Evolutionary conservation across 1,284 basidiomycete genomes (phyloP), one percentile per base, ranked within the genome.

Genomic region (Cutaneotrichosporon sp.): DNA sequence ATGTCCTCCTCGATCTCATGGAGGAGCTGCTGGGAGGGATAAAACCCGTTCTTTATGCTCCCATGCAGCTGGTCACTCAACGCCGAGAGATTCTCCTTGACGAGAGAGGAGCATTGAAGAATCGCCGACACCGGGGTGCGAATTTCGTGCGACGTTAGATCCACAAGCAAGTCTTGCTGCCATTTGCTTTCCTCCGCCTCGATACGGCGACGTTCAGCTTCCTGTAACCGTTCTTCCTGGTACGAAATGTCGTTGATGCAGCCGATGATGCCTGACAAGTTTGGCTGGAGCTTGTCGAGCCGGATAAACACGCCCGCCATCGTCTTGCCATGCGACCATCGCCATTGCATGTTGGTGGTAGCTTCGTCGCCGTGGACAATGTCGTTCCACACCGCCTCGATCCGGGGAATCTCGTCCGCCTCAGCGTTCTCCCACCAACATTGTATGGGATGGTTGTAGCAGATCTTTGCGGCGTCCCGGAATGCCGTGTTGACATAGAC

Each of bases 211-310:
- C 52, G 34, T 38, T 69, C 62, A 1, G 61, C 65, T 15, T 63
- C 63, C 12, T 54, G 30, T 3, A 69, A 36, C 33, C 51, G 49
- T 39, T 64, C 60, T 60, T 70, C 67, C 50, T 72, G 67, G 36
- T 70, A 55, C 4, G 67, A 63, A 4, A 71, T 63, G 46, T 73
- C 73, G 10, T 58, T 63, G 0, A 70, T 49, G 55, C 73, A 75
- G 1, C 67, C 70, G 4, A 74, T 47, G 20, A 70, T 59, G n/a
- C 71, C 71, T 0, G 58, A 33, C 17, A 41, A 22, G 3, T 20
- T 20, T 2, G 39, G 39, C 4, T 21, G 18, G 10, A 69, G 52
- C 21, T 61, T 46, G 50, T 72, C 68, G 17, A 74, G 55, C 4
- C 68, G 64, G 47, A 72, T 58, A 38, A 72, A 71, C 23, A 59